Evolutionary conservation across 108 stramenopile species (phyloP), one percentile per base, ranked within the genome.

Genomic region (Cyclotella cryptica): DNA sequence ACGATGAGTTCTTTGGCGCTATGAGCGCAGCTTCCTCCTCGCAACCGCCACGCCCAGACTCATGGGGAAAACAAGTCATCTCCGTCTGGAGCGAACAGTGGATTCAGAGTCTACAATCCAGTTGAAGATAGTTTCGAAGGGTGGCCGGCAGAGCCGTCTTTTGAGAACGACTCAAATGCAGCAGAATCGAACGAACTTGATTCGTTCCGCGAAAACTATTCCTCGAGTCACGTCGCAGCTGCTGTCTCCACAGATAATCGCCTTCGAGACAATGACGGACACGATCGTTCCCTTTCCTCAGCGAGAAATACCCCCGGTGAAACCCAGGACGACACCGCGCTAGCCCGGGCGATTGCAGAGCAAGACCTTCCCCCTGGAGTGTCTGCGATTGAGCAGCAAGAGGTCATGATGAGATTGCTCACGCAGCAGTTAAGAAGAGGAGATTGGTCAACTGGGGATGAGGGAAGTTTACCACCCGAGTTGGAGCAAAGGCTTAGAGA

Each of bases 401-500:
- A 76, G 42, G 35, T 83, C 21, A 83, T 83, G 82, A 83, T 77
- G 75, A 66, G 82, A 46, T 58, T 83, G 51, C 53, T 83, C 28
- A 83, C 82, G 6, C 82, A 83, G 30, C 75, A 77, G 43, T 41
- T 83, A 14, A 44, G 82, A 21, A 39, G 82, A 69, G 81, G 81
- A 21, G 66, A 74, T 53, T 62, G 74, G 66, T 43, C 57, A 39
- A 70, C 71, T 15, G 19, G 40, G 9, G 74, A 75, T 7, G 74
- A 76, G 57, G 53, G 12, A 14, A 12, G 65, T 7, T 24, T 66
- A 6, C 59, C 47, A 19, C 82, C 82, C 15, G 75, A 74, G 61
- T 59, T 94, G 52, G 86, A 86, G 30, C 89, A 87, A 17, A 72
- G 95, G 17, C 73, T 96, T 29, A 74, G 89, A 21, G 95, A 96